Evolutionary conservation across 352 stramenopile genomes (phyloP).

Genomic region (Globisporangium emineosum): DNA sequence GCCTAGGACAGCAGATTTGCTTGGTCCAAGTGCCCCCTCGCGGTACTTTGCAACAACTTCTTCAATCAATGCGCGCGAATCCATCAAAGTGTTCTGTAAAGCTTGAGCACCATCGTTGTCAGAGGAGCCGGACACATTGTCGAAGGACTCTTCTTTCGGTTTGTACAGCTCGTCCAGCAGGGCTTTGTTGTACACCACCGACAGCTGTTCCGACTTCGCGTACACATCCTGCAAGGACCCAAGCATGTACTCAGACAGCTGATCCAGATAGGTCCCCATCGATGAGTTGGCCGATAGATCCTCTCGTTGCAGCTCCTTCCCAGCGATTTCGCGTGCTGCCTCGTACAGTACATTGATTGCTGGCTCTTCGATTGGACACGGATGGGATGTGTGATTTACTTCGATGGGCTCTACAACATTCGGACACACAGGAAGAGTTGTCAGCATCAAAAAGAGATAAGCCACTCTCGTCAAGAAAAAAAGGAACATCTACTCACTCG

Average conservation of each 20-base stretch:
- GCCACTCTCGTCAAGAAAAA: neutral
- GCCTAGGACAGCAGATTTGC: slow-evolving; percentile 31
- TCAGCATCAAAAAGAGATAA: slow-evolving; percentile 7
- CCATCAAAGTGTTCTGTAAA: slow-evolving; percentile 36
- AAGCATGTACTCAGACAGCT: slow-evolving; percentile 54
- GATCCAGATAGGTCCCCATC: slow-evolving; percentile 35
- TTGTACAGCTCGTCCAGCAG: slow-evolving; percentile 45
- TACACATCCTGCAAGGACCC: slow-evolving; percentile 30
- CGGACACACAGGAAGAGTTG: neutral
- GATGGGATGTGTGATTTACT: slow-evolving; percentile 26
- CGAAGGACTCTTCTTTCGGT: slow-evolving; percentile 11
- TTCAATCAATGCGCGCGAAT: slow-evolving; percentile 35
- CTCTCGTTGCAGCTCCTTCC: slow-evolving; percentile 35
- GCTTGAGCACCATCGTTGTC: slow-evolving; percentile 30
- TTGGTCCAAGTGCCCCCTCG: slow-evolving; percentile 24
- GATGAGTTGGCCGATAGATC: slow-evolving; percentile 39
- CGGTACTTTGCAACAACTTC: slow-evolving; percentile 46
- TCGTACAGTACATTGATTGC: slow-evolving; percentile 34
- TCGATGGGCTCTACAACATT: slow-evolving; percentile 23
- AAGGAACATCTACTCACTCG: slow-evolving; percentile 25
- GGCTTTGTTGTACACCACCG: slow-evolving; percentile 39
- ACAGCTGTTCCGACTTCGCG: slow-evolving; percentile 32
- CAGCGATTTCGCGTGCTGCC: slow-evolving; percentile 23
- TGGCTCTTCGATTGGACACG: slow-evolving; percentile 36
- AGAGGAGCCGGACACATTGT: slow-evolving; percentile 10